Evolutionary conservation across 257 asterid genomes (phyloP), one percentile per base, ranked within the genome.

Genomic region (Scutellaria barbata): DNA sequence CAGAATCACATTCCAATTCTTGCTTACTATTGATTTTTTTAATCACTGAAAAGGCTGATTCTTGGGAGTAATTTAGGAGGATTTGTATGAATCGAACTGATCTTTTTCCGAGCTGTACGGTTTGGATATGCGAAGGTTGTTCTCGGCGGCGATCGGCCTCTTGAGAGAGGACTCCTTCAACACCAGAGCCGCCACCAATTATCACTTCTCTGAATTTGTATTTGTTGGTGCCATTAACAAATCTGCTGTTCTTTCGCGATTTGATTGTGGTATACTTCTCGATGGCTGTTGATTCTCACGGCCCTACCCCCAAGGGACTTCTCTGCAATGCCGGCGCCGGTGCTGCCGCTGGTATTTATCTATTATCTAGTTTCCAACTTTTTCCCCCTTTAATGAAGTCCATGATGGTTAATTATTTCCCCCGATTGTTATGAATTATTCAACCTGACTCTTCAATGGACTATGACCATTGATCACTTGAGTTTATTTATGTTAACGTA

Each of bases 301-400:
- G 75, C 79, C 86, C 80, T 79, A 87, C 83, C 37, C 85, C 89
- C n/a, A 87, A 76, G 77, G 88, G 88, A 69, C 79, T 81, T 48
- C 88, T 91, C 71, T 91, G 96, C 80, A 89, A 89, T 81, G 97
- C 96, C 18, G 95, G 88, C 56, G 95, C 96, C 17, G 97, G 97
- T 66, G 96, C 95, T 5, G 96, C 96, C 0, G 97, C 97, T 30
- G 97, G 96, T 91, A 74, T 55, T 4, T 46, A 18, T 35, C 25
- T 14, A 5, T 22, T 3, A 39, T 56, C 20, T 35, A 25, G 5
- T 9, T 56, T 30, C 35, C 35, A 3, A 30, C 35, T 2, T 42
- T 66, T 12, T 8, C 9, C 4, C 43, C 9, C 8, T 60, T 53
- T 7, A 5, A 39, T 55, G 3, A 14, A 16, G 2, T 63, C 53